Percentiles rank a stretch among this genome's conserved stretches.
These are phyloP conservation scores for Sugiyamaella neomexicana DNA, from an alignment of 1,139 yeast genomes.

Conservation along the genomic window DNA sequence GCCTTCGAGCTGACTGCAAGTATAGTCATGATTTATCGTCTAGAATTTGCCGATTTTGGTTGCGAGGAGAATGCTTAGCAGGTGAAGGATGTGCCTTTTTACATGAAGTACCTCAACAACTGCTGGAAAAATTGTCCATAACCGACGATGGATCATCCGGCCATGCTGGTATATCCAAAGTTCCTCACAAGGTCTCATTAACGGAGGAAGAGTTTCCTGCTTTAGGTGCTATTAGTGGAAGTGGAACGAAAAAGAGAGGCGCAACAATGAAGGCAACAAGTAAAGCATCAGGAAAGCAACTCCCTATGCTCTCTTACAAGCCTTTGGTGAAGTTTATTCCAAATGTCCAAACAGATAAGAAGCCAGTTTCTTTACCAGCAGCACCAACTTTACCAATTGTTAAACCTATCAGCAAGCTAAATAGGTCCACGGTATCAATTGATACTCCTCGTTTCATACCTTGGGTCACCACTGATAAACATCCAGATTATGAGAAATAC, in stretches of 20 bases:
- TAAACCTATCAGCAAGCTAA: constrained; percentile 22
- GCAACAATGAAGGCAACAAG: not conserved
- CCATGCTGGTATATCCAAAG: not conserved
- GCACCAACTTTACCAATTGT: constrained; percentile 2
- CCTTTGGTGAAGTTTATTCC: constrained; percentile 16
- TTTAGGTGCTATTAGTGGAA: constrained; percentile 27
- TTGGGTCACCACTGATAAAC: constrained; percentile 37
- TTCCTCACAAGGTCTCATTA: constrained; percentile 23
- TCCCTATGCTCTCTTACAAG: not conserved
- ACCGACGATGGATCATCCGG: constrained; percentile 3
- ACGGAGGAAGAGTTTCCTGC: constrained; percentile 35
- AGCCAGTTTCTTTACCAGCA: not conserved
- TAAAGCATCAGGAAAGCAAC: too few relatives aligned
- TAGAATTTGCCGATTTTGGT: constrained; percentile 48
- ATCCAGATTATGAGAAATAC: constrained; percentile 32
- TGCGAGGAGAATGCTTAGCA: constrained; percentile 45
- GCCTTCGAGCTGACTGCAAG: constrained; percentile 47
- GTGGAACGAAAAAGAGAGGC: constrained; percentile 10
- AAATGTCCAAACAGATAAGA: not conserved
- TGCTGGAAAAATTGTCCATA: constrained; percentile 26
- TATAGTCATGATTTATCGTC: constrained; percentile 46
- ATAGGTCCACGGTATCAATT: constrained; percentile 30
- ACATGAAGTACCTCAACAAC: constrained; percentile 40
- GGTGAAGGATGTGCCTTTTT: constrained; percentile 44
- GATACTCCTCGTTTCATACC: constrained; percentile 39